These are phyloP conservation scores for Candida sphagnicola DNA, from an alignment of 805 yeast genomes.

Conservation along the genomic window DNA sequence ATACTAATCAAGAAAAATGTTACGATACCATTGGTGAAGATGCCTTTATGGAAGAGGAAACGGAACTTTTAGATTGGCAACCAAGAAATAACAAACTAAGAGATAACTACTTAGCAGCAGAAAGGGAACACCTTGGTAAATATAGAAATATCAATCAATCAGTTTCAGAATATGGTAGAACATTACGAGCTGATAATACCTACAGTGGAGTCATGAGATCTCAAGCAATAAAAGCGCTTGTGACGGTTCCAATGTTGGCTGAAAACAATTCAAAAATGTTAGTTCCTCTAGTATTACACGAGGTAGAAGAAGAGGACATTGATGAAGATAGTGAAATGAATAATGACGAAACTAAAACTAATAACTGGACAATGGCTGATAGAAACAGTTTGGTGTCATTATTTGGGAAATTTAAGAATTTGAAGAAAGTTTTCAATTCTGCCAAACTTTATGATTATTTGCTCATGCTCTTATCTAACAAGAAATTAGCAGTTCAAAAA, in stretches of 20 bases:
- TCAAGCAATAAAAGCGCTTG: conserved; percentile 56
- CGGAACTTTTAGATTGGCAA: conserved; percentile 29
- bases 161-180: conserved; percentile 33
- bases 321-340: conserved; percentile 23
- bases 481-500: conserved; percentile 60
- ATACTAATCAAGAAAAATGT: conserved; percentile 11
- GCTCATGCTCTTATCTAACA: conserved; percentile 56
- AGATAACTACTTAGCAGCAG: conserved; percentile 31
- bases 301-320: conserved; percentile 20
- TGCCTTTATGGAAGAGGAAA: conserved; percentile 9
- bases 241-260: conserved; percentile 59
- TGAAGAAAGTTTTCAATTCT: conserved; percentile 50
- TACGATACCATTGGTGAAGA: conserved; percentile 6
- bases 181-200: conserved; percentile 29
- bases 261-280: conserved; percentile 58
- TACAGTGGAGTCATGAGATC: conserved; percentile 48
- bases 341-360: conserved; percentile 10
- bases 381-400: conserved; percentile 56
- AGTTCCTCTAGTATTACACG: conserved; percentile 52
- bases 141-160: conserved; percentile 33
- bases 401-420: conserved; percentile 60
- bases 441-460: conserved; percentile 52
- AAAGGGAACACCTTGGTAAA: conserved; percentile 16
- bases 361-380: conserved; percentile 47
- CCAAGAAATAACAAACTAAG: conserved; percentile 45